Base-by-base conservation (phyloP, 306 rosid species). In the Cicer yamashitae region DNA sequence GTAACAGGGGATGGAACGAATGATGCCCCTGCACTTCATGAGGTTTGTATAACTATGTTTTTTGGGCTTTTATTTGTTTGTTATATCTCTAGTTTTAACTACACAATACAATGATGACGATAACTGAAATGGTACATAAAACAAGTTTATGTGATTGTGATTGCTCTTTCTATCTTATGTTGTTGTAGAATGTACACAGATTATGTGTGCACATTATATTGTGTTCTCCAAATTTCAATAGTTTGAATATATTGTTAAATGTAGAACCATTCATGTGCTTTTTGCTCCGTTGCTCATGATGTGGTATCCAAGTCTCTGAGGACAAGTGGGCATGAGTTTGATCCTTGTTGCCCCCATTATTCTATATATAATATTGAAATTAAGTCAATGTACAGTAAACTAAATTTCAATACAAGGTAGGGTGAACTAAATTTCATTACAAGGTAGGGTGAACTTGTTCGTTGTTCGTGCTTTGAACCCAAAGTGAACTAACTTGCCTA, bases 1-100 rank as follows among this genome's bases (percentile, higher is more conserved):
- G 98, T 91, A 44, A 94, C 97, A 17, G 98, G 98, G 69, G 97
- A 94, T 81, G 98, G 98, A 74, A 90, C 98, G 5, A 91, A 94
- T 81, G 97, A 94, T 74, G 98, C 98, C 74, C 98, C 97, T 66
- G 98, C 98, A 73, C 86, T 94, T 47, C 98, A 94, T 22, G 98
- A 91, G 98, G 98, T 94, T 67, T 76, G 70, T 9, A 7, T 70
- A 38, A 71, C 45, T 54, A 22, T 44, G 17, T 22, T 47, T 45
- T 65, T 53, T 59, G 62, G 30, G 60, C 51, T 74, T 74, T 1
- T 77, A 48, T 44, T 45, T 80, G 61, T 48, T 6, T 52, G 30
- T 77, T 69, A 40, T 30, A 60, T 76, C 44, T 76, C 45, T 44
- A 40, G 60, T 70, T 41, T 41, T 40, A 44, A 14, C 18, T 30